Evolutionary conservation across 1,139 yeast genomes (phyloP).

Genomic region (Wickerhamomyces sp.): DNA sequence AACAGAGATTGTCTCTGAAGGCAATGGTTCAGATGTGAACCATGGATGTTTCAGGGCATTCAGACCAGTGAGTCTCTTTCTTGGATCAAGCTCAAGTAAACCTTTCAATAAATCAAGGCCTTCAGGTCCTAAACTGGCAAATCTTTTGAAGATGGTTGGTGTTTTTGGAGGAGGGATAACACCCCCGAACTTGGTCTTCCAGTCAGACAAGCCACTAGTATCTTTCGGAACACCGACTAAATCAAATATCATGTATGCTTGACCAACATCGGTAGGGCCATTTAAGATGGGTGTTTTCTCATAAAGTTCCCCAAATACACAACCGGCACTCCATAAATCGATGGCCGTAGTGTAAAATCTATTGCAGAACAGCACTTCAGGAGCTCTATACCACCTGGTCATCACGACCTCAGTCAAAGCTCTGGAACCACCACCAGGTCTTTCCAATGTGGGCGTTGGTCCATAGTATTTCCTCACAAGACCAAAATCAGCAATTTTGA

Average conservation of each 20-base stretch:
- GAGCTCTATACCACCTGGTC: constrained; percentile 97
- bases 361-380: constrained; percentile 85
- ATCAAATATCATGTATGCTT: constrained; percentile 75
- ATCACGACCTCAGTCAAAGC: constrained; percentile 89
- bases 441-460: constrained; percentile 47
- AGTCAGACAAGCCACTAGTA: constrained; percentile 58
- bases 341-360: constrained; percentile 86
- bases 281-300: constrained; percentile 75
- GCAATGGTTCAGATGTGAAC: constrained; percentile 61
- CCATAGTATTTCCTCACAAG: constrained; percentile 82
- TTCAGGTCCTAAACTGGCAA: constrained; percentile 28
- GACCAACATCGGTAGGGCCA: constrained; percentile 88
- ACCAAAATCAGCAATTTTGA: constrained; percentile 93
- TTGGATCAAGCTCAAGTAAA: constrained; percentile 63
- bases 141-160: constrained; percentile 44
- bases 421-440: constrained; percentile 62
- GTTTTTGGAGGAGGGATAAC: constrained; percentile 38
- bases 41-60: constrained; percentile 71
- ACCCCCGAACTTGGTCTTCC: constrained; percentile 10
- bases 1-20: constrained; percentile 55
- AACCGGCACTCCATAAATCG: constrained; percentile 93
- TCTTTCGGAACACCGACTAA: constrained; percentile 76
- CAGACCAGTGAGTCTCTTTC: constrained; percentile 66
- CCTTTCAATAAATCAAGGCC: constrained; percentile 43
- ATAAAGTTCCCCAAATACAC: constrained; percentile 91